These are phyloP conservation scores for Alectoria sarmentosa DNA, from an alignment of 495 filamentous ascomycete genomes.

Conservation along the genomic window DNA sequence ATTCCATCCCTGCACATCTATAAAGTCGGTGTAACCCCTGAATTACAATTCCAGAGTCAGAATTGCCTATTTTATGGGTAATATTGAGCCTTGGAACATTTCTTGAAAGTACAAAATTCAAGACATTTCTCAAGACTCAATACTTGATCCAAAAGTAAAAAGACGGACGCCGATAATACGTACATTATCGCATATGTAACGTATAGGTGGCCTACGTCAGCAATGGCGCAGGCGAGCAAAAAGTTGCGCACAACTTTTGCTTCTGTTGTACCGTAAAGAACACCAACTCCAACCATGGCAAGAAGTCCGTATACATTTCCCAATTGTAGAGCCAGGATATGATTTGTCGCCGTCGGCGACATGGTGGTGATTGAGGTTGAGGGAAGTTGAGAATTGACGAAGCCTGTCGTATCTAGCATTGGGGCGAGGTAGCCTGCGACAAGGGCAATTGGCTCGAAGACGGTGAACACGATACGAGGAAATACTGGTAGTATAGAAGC, in stretches of 20 bases:
- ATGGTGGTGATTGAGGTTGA: constrained; percentile 25
- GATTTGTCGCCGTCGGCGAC: constrained; percentile 36
- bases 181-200: constrained; percentile 50
- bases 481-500: constrained; percentile 44
- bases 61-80: neutral
- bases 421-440: constrained; percentile 50
- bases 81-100: neutral
- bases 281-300: constrained; percentile 51
- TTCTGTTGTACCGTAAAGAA: constrained; percentile 58
- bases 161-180: neutral
- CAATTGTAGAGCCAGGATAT: constrained; percentile 52
- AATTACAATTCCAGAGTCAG: neutral
- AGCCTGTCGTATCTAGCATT: constrained; percentile 48
- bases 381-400: constrained; percentile 54
- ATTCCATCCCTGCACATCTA: constrained; percentile 57
- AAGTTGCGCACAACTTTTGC: constrained; percentile 60
- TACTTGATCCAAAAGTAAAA: neutral
- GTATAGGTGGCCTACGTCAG: constrained; percentile 63
- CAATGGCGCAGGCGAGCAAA: constrained; percentile 55
- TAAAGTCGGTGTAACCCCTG: constrained; percentile 42
- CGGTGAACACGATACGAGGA: constrained; percentile 48
- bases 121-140: neutral
- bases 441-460: constrained; percentile 62
- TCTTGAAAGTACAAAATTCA: neutral
- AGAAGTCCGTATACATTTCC: constrained; percentile 62